Percentiles rank a stretch among this genome's conserved stretches.
Conservation (phyloP, 176 grass and related monocot genomes). For the Saccharum spontaneum region DNA sequence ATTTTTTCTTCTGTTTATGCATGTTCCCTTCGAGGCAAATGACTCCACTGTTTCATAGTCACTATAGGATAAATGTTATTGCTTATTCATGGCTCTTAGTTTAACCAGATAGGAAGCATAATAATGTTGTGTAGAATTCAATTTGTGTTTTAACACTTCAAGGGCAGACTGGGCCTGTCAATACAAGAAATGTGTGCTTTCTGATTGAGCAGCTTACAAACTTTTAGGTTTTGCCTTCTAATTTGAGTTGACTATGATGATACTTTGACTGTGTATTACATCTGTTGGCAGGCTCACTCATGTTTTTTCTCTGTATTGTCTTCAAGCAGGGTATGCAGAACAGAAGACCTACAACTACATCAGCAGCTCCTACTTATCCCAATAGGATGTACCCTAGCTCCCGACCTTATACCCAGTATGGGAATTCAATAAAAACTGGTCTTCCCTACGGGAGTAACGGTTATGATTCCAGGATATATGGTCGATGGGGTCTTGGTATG, state of each 20-base stretch:
- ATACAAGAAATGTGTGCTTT: not conserved
- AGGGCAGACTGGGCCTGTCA: not conserved
- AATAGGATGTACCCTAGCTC: conserved; percentile 79
- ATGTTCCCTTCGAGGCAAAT: not conserved
- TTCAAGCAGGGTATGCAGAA: conserved; percentile 42
- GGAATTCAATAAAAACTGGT: conserved; percentile 55
- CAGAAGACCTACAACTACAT: conserved; percentile 48
- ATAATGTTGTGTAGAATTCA: not conserved
- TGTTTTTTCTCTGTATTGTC: conserved; percentile 5
- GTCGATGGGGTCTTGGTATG: conserved; percentile 55
- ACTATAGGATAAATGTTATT: not conserved
- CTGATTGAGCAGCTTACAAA: not conserved
- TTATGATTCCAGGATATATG: conserved; percentile 74
- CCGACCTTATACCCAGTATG: conserved; percentile 61
- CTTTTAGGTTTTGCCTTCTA: not conserved
- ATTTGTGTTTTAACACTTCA: not conserved
- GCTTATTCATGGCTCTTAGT: not conserved
- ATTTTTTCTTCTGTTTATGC: not conserved
- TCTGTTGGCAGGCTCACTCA: not conserved
- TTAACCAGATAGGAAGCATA: not conserved
- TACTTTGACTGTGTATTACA: not conserved
- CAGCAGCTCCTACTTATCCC: conserved; percentile 48
- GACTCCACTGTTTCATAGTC: not conserved
- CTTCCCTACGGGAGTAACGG: conserved; percentile 56
- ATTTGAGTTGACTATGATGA: not conserved